These are phyloP conservation scores for Iberis amara DNA, from an alignment of 441 rosid species.

Conservation along the genomic window DNA sequence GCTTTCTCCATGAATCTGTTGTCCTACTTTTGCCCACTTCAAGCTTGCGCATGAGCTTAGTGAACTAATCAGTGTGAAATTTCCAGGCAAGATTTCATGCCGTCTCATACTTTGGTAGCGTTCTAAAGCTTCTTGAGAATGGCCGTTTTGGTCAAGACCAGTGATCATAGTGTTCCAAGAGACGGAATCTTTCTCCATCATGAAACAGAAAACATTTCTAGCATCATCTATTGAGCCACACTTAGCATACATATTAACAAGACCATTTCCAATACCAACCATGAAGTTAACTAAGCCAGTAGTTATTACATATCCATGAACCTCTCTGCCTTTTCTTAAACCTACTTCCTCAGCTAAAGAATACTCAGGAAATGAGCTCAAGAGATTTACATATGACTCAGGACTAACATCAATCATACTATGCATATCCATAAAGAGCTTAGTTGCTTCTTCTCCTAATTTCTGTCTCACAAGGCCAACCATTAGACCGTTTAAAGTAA, in stretches of 20 bases:
- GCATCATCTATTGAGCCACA: slow-evolving; percentile 56
- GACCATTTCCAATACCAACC: slow-evolving; percentile 68
- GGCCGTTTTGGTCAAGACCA: slow-evolving; percentile 72
- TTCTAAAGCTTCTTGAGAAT: slow-evolving; percentile 52
- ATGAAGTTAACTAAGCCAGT: slow-evolving; percentile 42
- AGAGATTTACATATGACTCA: slow-evolving; percentile 60
- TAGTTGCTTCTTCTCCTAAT: slow-evolving; percentile 63
- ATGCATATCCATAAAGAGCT: slow-evolving; percentile 50
- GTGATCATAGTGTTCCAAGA: slow-evolving; percentile 91
- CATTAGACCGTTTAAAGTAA: slow-evolving; percentile 78
- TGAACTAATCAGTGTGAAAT: slow-evolving; percentile 62
- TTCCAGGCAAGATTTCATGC: slow-evolving; percentile 47
- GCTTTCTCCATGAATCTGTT: slow-evolving; percentile 63
- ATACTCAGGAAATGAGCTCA: slow-evolving; percentile 73
- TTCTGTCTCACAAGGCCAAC: slow-evolving; percentile 68
- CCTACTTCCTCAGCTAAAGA: slow-evolving; percentile 41
- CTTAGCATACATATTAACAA: slow-evolving; percentile 83
- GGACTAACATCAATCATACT: slow-evolving; percentile 45
- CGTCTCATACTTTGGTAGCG: slow-evolving; percentile 53
- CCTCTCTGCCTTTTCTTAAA: slow-evolving; percentile 68
- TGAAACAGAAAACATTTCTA: slow-evolving; percentile 46
- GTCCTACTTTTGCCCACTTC: slow-evolving; percentile 53
- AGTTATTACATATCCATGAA: slow-evolving; percentile 64
- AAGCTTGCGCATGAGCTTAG: slow-evolving; percentile 85
- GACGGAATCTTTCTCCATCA: slow-evolving; percentile 62